phyloP scores from a whole-genome alignment of 2,329 filamentous ascomycete species.

The Mycogone perniciosa region DNA sequence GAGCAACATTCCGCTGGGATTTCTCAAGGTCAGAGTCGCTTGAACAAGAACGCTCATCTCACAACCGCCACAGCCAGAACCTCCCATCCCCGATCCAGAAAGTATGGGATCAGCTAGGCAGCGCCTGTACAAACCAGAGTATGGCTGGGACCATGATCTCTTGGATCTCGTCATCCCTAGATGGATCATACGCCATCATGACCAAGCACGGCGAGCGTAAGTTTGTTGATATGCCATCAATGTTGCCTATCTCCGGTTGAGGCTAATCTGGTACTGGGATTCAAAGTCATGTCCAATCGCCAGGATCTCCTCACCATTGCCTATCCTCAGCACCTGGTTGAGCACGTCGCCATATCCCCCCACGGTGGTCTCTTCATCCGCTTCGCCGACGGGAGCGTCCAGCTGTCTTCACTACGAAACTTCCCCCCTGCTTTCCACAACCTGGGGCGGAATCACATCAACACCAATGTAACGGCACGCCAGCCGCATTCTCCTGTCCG shows the following conservation, averaged over 20 bases:
- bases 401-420: conserved; percentile 9
- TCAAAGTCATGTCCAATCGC: conserved; percentile 11
- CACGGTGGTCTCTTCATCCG: conserved; percentile 12
- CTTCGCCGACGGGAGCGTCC: conserved; percentile 13
- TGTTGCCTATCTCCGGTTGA: too few relatives aligned
- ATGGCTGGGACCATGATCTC: conserved; percentile 12
- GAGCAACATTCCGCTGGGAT: not conserved
- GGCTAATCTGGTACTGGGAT: too few relatives aligned
- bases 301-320: conserved; percentile 10
- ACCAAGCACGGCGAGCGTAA: conserved; percentile 14
- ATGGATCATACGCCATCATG: conserved; percentile 13
- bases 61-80: conserved; percentile 1
- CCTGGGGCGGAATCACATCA: conserved; percentile 2
- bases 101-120: conserved; percentile 11
- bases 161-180: conserved; percentile 12
- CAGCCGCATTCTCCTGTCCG: conserved; percentile 3
- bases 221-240: not conserved
- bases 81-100: conserved; percentile 10
- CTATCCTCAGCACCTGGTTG: conserved; percentile 1
- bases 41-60: not conserved
- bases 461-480: not conserved
- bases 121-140: not conserved
- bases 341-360: conserved; percentile 11
- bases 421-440: conserved; percentile 9
- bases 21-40: too few relatives aligned